These are phyloP conservation scores for Bryopsis sp. DNA, from an alignment of 139 green algal genomes.

Conservation along the genomic window DNA sequence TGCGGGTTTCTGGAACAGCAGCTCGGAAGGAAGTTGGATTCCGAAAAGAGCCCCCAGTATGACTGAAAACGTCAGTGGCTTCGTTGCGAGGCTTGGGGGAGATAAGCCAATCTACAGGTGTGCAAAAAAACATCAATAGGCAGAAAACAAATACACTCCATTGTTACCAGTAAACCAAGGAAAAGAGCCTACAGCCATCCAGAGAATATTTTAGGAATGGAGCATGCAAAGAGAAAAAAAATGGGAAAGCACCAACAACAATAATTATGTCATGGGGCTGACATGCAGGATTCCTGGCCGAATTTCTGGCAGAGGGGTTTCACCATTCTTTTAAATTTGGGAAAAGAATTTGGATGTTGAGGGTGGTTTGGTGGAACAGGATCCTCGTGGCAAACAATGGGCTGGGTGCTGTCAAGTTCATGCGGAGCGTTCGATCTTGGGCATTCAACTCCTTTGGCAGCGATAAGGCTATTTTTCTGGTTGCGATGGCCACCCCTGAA, in stretches of 20 bases:
- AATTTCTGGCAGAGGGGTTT: not conserved
- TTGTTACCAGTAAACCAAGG: not conserved
- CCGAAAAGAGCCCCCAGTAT: constrained; percentile 41
- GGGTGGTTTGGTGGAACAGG: constrained; percentile 23
- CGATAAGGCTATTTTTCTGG: constrained; percentile 60
- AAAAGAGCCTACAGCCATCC: not conserved
- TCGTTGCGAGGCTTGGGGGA: constrained; percentile 39
- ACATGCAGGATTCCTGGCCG: not conserved
- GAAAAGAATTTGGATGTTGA: not conserved
- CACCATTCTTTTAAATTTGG: not conserved
- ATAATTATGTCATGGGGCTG: not conserved
- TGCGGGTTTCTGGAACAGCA: too few species aligned
- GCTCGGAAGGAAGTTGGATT: constrained; percentile 36
- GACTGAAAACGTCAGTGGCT: constrained; percentile 38
- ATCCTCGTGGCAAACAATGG: constrained; percentile 95
- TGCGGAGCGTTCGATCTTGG: constrained; percentile 77
- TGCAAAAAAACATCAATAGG: too few species aligned
- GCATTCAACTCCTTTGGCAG: constrained; percentile 54
- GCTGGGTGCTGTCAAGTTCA: constrained; percentile 95
- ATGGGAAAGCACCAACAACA: not conserved
- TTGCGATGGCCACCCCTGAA: constrained; percentile 93
- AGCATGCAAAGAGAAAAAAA: not conserved
- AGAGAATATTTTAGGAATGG: not conserved
- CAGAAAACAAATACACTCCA: not conserved
- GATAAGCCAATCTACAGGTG: constrained; percentile 58